Conservation (phyloP, 306 rosid species). For the Potentilla sterilis region DNA sequence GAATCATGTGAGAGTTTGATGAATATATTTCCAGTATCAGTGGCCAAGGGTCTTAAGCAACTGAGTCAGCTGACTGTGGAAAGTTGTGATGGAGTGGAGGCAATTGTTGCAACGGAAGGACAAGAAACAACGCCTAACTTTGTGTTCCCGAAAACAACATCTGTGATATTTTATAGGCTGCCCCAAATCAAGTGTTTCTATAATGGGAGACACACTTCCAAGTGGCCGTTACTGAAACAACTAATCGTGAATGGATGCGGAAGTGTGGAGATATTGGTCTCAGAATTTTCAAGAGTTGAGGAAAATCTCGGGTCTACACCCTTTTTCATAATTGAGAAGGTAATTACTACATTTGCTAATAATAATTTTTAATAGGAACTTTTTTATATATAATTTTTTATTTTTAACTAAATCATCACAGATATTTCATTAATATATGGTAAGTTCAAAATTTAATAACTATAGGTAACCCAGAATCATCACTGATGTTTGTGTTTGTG, state of each 20-base stretch:
- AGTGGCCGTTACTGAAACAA: conserved; percentile 5
- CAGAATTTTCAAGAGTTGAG: neutral
- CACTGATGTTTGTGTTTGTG: too few species aligned
- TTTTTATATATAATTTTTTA: too few species aligned
- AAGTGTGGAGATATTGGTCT: neutral
- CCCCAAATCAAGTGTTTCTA: conserved; percentile 15
- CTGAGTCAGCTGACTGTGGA: neutral
- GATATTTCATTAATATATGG: too few species aligned
- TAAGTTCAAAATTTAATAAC: too few species aligned
- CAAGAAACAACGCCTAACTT: neutral
- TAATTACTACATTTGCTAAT: too few species aligned
- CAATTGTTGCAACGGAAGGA: conserved; percentile 15
- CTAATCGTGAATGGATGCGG: rapidly evolving
- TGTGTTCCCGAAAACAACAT: neutral
- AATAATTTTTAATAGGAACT: too few species aligned
- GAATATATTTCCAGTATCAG: neutral
- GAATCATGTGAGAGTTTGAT: neutral
- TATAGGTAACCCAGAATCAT: too few species aligned
- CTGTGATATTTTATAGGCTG: neutral
- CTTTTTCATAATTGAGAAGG: conserved; percentile 13
- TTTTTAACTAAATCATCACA: too few species aligned
- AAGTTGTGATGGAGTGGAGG: neutral
- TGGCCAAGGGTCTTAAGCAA: neutral
- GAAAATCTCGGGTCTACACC: neutral
- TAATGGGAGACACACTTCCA: conserved; percentile 9